A percentile compares a stretch with the other conserved stretches of the same genome.
Conservation (phyloP, 2,329 filamentous ascomycete genomes). For the Alternaria burnsii region DNA sequence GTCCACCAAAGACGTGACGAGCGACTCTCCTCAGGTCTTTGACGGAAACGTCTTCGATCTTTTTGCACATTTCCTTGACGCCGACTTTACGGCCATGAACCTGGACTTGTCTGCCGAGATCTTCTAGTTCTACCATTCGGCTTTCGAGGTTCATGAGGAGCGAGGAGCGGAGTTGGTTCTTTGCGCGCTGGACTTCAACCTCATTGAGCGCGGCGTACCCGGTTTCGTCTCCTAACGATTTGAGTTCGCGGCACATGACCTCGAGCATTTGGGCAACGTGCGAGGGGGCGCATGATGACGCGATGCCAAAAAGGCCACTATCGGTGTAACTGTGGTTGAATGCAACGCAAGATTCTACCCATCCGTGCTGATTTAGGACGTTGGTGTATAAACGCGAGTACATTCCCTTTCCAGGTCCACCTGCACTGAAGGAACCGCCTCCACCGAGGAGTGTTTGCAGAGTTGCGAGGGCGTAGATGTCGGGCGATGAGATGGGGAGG, state of each 20-base stretch:
- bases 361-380: conserved; percentile 95
- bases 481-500: conserved; percentile 84
- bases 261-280: conserved; percentile 86
- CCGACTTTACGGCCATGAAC: conserved; percentile 94
- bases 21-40: conserved; percentile 85
- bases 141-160: conserved; percentile 98
- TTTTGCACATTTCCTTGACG: conserved; percentile 89
- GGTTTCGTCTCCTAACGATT: conserved; percentile 76
- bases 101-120: conserved; percentile 92
- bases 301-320: conserved; percentile 93
- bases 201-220: conserved; percentile 77
- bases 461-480: conserved; percentile 96
- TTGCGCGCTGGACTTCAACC: conserved; percentile 86
- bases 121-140: conserved; percentile 96
- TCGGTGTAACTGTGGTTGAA: conserved; percentile 99
- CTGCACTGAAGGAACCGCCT: conserved; percentile 94
- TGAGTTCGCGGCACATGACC: conserved; percentile 91
- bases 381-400: conserved; percentile 98
- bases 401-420: conserved; percentile 98
- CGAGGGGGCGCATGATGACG: conserved; percentile 81
- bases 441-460: conserved; percentile 95
- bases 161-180: conserved; percentile 92
- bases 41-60: conserved; percentile 84
- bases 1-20: conserved; percentile 76
- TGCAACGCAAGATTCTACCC: conserved; percentile 94